Evolutionary conservation across 1,139 yeast genomes (phyloP).

Genomic region (Kurtzmaniella quercitrusa): DNA sequence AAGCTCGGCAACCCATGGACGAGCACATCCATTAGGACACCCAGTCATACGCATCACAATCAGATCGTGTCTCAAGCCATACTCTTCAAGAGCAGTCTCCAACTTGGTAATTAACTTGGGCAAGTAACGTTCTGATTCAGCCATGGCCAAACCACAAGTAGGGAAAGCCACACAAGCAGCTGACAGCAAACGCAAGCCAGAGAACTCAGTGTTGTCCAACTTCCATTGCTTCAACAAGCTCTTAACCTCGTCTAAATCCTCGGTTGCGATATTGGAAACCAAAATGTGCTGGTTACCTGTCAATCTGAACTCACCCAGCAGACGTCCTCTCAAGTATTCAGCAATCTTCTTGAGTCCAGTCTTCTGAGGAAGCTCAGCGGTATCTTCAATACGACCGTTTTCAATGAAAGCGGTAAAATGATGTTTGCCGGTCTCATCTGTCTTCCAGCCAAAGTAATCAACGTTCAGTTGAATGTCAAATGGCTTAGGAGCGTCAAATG

Average conservation of each 20-base stretch:
- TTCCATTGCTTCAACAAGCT: constrained; percentile 64
- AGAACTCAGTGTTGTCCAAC: constrained; percentile 78
- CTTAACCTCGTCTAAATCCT: constrained; percentile 61
- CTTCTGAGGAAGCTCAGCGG: constrained; percentile 86
- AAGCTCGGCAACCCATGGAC: constrained; percentile 97
- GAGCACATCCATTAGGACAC: constrained; percentile 98
- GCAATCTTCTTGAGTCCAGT: constrained; percentile 82
- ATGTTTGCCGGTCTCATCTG: constrained; percentile 80
- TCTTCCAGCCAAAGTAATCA: constrained; percentile 92
- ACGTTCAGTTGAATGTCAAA: constrained; percentile 82
- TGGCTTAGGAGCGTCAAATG: constrained; percentile 65
- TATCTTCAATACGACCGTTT: constrained; percentile 95
- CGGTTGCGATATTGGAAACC: constrained; percentile 68
- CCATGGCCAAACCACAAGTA: constrained; percentile 98
- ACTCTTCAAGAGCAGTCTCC: constrained; percentile 82
- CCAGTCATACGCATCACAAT: constrained; percentile 99
- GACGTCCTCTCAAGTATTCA: constrained; percentile 45
- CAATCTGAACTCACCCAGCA: constrained; percentile 81
- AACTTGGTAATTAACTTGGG: constrained; percentile 79
- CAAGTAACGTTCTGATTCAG: constrained; percentile 93
- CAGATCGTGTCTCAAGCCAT: constrained; percentile 91
- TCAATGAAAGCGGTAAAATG: constrained; percentile 94
- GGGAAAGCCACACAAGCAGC: constrained; percentile 99
- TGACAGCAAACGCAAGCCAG: constrained; percentile 83
- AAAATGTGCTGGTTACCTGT: constrained; percentile 96